A percentile compares a stretch with the other conserved stretches of the same genome.
phyloP scores from a whole-genome alignment of 768 basidiomycete genomes.

The Roridomyces roridus region DNA sequence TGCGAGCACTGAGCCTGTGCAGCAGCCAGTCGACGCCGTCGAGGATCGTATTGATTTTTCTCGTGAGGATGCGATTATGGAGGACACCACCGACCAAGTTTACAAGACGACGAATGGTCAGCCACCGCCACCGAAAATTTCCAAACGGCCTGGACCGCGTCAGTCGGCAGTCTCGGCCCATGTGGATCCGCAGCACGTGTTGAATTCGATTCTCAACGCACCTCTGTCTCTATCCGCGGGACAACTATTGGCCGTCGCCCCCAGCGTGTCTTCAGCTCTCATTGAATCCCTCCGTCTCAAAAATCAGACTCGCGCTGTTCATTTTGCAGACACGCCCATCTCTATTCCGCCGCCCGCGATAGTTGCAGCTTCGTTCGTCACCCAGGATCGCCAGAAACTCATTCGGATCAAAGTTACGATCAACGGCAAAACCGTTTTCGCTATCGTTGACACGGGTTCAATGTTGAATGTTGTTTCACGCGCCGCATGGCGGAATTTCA shows the following conservation, averaged over 20 bases:
- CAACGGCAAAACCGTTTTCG: neutral
- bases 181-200: neutral
- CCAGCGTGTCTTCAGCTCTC: neutral
- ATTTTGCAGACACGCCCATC: too few species aligned
- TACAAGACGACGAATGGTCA: neutral
- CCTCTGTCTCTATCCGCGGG: too few species aligned
- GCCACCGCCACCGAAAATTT: neutral
- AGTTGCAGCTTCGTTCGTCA: slow-evolving; percentile 4
- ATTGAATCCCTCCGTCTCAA: neutral
- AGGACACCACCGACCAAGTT: neutral
- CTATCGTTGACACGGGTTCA: slow-evolving; percentile 16
- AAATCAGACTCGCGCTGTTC: too few species aligned
- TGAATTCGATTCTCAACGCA: neutral
- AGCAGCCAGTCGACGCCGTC: neutral
- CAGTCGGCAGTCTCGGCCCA: slow-evolving; percentile 5
- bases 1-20: neutral
- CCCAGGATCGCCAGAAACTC: neutral
- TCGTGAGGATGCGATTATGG: slow-evolving; percentile 2
- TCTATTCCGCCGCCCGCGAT: too few species aligned
- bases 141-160: neutral
- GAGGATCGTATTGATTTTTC: slow-evolving; percentile 1
- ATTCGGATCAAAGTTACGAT: slow-evolving; percentile 3
- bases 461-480: slow-evolving; percentile 16
- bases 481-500: neutral
- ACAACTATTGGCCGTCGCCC: neutral